Base-by-base conservation (phyloP, 2,329 filamentous ascomycete species). In the Aureobasidium lini region DNA sequence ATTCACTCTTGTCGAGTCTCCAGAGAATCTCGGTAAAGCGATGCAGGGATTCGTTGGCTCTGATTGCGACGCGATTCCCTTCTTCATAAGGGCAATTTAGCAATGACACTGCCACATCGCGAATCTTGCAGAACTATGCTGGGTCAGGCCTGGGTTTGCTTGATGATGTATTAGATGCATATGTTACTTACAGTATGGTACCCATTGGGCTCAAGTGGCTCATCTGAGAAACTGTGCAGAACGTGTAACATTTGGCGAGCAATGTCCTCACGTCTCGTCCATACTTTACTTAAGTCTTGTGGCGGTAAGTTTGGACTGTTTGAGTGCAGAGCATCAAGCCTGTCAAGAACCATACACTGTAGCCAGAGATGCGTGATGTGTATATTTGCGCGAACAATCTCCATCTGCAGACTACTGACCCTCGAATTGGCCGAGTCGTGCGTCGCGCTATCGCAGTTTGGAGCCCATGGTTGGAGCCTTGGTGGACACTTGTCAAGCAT, bases 291-390 rank as follows among this genome's bases (percentile, higher is more conserved):
- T 2, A 4, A 23, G 32, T 54, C 50, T 18, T 23, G 37, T 34
- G 3, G 7, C 6, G 36, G n/a, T 8, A 54, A 15, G 5, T 15
- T 10, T 13, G 39, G 13, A 6, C 43, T 23, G 11, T 43, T 43
- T 13, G 13, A 9, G 2, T 11, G 36, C 50, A 54, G 8, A 3
- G 13, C 15, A 34, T 54, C 39, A 23, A 54, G 32, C 28, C 18
- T 54, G 37, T 54, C 50, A 7, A 54, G 39, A 6, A 54, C 43
- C 37, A 54, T 43, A 15, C 6, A 16, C 28, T 54, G 50, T 28
- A 54, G 18, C 50, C 50, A 54, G 4, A 54, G 10, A 34, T 54
- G 50, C 6, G 50, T 54, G 5, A 54, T 29, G 29, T 54, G 50
- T 28, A 54, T 16, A 15, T 54, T 54, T 6, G 50, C 50, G 11